phyloP scores from a whole-genome alignment of 129 eudicot genomes.

The Chrysanthemum makinoi region DNA sequence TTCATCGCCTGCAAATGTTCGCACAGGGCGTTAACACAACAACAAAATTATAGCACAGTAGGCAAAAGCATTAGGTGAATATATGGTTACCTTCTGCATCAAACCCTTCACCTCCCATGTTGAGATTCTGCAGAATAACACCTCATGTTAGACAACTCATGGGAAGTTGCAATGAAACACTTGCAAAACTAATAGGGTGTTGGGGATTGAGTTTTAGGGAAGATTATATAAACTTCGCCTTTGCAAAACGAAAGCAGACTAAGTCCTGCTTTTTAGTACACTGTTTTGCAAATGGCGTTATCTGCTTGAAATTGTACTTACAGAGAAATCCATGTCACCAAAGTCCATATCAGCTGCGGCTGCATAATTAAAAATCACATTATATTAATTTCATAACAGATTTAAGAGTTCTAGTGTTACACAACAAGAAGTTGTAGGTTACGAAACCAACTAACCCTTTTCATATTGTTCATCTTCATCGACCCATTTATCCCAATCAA shows the following conservation, averaged over 20 bases:
- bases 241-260: too few species aligned
- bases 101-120: conserved; percentile 63
- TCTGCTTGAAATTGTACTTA: conserved; percentile 29
- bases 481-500: conserved; percentile 91
- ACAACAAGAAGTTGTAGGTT: background rate
- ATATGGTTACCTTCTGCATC: conserved; percentile 40
- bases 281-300: too few species aligned
- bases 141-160: background rate
- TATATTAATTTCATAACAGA: background rate
- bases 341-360: conserved; percentile 54
- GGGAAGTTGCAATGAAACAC: background rate
- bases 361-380: conserved; percentile 24
- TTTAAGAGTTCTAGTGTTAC: background rate
- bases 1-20: conserved; percentile 25
- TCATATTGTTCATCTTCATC: conserved; percentile 80
- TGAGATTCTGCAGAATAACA: conserved; percentile 44
- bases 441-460: conserved; percentile 27
- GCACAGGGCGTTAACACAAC: background rate
- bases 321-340: conserved; percentile 69
- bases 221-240: too few species aligned
- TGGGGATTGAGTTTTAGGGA: too few species aligned
- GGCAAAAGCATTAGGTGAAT: background rate
- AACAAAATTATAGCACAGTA: background rate
- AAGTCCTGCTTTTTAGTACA: too few species aligned
- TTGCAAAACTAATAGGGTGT: background rate